Conservation (phyloP, 306 rosid species). For the Malus sylvestris region DNA sequence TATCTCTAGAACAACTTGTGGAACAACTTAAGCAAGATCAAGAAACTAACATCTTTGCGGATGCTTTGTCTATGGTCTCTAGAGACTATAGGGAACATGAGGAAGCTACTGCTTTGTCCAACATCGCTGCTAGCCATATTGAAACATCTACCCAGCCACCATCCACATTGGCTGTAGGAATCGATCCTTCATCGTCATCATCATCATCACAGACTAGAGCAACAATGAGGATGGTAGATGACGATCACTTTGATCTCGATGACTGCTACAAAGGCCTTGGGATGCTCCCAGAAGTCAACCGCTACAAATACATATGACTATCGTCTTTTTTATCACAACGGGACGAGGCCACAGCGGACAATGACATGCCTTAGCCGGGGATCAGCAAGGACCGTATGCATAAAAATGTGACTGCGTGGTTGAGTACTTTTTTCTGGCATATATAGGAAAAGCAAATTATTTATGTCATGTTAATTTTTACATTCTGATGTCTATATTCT, state of each 20-base stretch:
- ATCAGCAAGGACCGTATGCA: not conserved
- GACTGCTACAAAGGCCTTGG: constrained; percentile 16
- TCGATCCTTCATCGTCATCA: not conserved
- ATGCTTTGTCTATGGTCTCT: not conserved
- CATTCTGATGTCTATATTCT: not conserved
- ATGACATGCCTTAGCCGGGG: not conserved
- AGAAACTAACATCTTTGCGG: constrained; percentile 8
- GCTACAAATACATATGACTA: not conserved
- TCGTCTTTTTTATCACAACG: not conserved
- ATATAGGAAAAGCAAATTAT: not conserved
- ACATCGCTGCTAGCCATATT: not conserved
- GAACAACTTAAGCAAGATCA: constrained; percentile 16
- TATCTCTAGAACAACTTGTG: not conserved
- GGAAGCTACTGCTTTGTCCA: not conserved
- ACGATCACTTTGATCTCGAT: not conserved
- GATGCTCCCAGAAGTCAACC: constrained; percentile 11
- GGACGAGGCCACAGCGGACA: not conserved
- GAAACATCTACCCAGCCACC: not conserved
- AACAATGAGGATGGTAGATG: not conserved
- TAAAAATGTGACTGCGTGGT: not conserved
- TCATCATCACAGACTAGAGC: not conserved
- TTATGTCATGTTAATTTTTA: not conserved
- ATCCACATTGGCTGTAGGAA: not conserved
- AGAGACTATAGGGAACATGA: not conserved
- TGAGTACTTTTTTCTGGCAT: not conserved